Evolutionary conservation across 2,329 filamentous ascomycete genomes (phyloP).

Genomic region (Cercospora brassicicola): DNA sequence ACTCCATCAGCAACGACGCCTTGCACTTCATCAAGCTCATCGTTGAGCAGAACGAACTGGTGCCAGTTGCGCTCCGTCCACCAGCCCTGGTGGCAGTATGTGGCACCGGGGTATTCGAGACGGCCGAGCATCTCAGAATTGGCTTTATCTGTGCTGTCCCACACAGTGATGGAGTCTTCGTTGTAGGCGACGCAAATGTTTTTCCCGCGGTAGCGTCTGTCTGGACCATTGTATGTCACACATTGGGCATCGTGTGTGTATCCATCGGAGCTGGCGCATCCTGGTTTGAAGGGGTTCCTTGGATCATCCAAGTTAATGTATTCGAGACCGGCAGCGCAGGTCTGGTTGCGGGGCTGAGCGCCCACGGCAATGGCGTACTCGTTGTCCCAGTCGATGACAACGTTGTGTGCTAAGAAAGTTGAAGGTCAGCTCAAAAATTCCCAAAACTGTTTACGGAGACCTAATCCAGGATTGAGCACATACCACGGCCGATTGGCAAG

Average conservation of each 20-base stretch:
- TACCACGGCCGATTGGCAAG: slow-evolving; percentile 8
- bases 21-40: slow-evolving; percentile 54
- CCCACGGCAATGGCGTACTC: slow-evolving; percentile 49
- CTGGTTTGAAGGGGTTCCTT: slow-evolving; percentile 50
- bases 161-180: slow-evolving; percentile 49
- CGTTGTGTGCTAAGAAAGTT: slow-evolving; percentile 48
- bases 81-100: slow-evolving; percentile 61
- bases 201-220: slow-evolving; percentile 45
- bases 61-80: slow-evolving; percentile 44
- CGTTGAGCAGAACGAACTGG: slow-evolving; percentile 53
- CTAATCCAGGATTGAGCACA: background rate
- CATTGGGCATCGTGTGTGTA: slow-evolving; percentile 61
- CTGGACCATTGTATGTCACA: slow-evolving; percentile 52
- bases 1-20: slow-evolving; percentile 46
- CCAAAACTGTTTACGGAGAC: too few relatives aligned
- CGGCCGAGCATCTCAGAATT: slow-evolving; percentile 51
- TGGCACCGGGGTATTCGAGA: slow-evolving; percentile 58
- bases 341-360: slow-evolving; percentile 44
- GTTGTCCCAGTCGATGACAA: slow-evolving; percentile 53
- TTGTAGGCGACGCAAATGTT: slow-evolving; percentile 57
- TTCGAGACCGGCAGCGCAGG: slow-evolving; percentile 54
- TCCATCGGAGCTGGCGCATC: slow-evolving; percentile 53
- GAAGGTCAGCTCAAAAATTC: background rate
- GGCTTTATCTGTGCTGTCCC: slow-evolving; percentile 50
- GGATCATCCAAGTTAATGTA: slow-evolving; percentile 56